phyloP scores from a whole-genome alignment of 306 rosid species.

The Cucurbita moschata region DNA sequence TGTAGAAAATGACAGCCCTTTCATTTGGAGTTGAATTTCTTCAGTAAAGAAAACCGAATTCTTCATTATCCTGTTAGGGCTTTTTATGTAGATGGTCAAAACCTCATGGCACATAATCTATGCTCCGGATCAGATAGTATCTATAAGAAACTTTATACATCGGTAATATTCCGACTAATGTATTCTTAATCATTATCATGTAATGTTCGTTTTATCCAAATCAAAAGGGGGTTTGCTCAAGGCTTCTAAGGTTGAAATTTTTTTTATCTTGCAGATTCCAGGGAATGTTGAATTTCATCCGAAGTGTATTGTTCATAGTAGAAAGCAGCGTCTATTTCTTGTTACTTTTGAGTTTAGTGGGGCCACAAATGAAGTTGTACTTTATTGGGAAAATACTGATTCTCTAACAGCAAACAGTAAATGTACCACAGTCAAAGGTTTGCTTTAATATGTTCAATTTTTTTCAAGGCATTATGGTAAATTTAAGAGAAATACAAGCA shows the following conservation, averaged over 20 bases:
- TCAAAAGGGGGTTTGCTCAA: background rate
- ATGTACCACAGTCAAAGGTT: conserved; percentile 76
- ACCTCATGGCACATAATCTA: conserved; percentile 72
- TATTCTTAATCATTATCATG: background rate
- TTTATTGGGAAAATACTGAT: conserved; percentile 72
- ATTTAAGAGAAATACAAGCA: background rate
- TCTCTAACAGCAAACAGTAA: conserved; percentile 43
- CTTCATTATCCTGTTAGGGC: conserved; percentile 94
- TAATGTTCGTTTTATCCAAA: background rate
- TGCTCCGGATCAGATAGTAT: conserved; percentile 60
- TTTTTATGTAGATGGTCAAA: conserved; percentile 68
- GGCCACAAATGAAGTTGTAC: conserved; percentile 57
- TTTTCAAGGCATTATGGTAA: background rate
- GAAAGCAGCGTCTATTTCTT: conserved; percentile 68
- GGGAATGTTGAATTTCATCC: conserved; percentile 70
- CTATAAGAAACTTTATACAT: conserved; percentile 71
- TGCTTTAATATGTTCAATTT: conserved; percentile 8
- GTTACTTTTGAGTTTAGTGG: conserved; percentile 74
- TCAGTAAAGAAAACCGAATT: conserved; percentile 85
- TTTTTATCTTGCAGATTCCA: conserved; percentile 50
- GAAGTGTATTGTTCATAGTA: conserved; percentile 61
- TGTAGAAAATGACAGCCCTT: conserved; percentile 54
- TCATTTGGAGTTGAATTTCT: conserved; percentile 93
- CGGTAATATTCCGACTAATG: conserved; percentile 41
- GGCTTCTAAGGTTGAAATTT: background rate